Conservation (phyloP, 2,329 filamentous ascomycete species). For the Hymenoscyphus occultus region DNA sequence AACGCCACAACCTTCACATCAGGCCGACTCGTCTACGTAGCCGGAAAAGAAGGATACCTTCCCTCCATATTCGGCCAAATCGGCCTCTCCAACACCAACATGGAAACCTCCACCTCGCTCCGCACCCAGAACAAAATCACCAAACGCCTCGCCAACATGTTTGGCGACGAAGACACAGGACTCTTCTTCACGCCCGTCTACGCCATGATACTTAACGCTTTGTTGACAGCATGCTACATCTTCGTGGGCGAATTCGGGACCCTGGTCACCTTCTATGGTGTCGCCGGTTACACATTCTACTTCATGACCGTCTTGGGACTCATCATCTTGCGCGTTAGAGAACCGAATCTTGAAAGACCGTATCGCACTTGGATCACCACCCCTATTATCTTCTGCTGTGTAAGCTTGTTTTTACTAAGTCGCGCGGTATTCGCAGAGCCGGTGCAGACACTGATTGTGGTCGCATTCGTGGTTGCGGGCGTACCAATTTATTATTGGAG, state of each 20-base stretch:
- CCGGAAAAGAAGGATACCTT: conserved; percentile 92
- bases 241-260: conserved; percentile 86
- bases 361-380: conserved; percentile 97
- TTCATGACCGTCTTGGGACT: conserved; percentile 92
- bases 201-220: conserved; percentile 78
- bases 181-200: conserved; percentile 94
- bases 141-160: conserved; percentile 56
- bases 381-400: conserved; percentile 97
- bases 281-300: conserved; percentile 96
- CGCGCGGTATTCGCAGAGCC: conserved; percentile 89
- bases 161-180: conserved; percentile 74
- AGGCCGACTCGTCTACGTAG: conserved; percentile 86
- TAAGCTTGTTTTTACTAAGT: conserved; percentile 86
- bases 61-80: conserved; percentile 80
- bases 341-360: conserved; percentile 83
- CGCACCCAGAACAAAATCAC: conserved; percentile 55
- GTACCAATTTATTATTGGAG: conserved; percentile 88
- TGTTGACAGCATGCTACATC: conserved; percentile 74
- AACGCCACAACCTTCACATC: conserved; percentile 95
- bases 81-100: conserved; percentile 55
- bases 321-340: conserved; percentile 82
- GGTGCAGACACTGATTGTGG: conserved; percentile 81
- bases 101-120: conserved; percentile 43
- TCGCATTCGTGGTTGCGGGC: conserved; percentile 79
- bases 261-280: conserved; percentile 93